Evolutionary conservation across 2,329 filamentous ascomycete genomes (phyloP).

Genomic region (Fusarium ambrosium): DNA sequence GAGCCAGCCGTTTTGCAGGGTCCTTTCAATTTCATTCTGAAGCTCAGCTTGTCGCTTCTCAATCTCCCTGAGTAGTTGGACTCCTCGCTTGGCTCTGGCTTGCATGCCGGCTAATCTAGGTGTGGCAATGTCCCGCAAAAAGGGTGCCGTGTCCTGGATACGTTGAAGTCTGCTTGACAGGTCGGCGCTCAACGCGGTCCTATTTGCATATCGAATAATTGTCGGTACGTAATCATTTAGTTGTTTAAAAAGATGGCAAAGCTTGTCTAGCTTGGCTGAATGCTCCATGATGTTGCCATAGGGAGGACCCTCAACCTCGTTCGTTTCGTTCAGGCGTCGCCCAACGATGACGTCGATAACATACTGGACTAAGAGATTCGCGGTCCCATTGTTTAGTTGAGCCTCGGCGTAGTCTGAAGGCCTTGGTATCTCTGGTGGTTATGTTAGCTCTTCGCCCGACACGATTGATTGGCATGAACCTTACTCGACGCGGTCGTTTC

Average conservation of each 20-base stretch:
- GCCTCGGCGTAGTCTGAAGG: neutral
- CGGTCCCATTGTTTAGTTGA: neutral
- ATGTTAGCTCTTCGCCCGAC: neutral
- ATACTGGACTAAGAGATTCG: neutral
- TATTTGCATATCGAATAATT: neutral
- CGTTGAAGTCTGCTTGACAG: neutral
- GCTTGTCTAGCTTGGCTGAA: neutral
- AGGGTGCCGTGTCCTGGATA: neutral
- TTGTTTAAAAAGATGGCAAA: neutral
- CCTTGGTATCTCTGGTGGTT: neutral
- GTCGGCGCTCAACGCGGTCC: neutral
- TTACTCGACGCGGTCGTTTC: neutral
- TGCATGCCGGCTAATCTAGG: neutral
- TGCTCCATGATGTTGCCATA: neutral
- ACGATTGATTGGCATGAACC: neutral
- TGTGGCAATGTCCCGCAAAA: neutral
- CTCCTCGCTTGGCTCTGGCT: neutral
- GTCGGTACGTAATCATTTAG: neutral
- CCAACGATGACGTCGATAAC: neutral
- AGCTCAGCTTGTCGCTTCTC: neutral
- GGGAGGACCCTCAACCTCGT: neutral
- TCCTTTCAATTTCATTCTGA: neutral
- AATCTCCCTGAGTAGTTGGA: neutral
- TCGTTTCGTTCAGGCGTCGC: neutral
- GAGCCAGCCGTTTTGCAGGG: conserved; percentile 1